These are phyloP conservation scores for Fennellomyces sp. DNA, from an alignment of 371 early-diverging fungal genomes.

Conservation along the genomic window DNA sequence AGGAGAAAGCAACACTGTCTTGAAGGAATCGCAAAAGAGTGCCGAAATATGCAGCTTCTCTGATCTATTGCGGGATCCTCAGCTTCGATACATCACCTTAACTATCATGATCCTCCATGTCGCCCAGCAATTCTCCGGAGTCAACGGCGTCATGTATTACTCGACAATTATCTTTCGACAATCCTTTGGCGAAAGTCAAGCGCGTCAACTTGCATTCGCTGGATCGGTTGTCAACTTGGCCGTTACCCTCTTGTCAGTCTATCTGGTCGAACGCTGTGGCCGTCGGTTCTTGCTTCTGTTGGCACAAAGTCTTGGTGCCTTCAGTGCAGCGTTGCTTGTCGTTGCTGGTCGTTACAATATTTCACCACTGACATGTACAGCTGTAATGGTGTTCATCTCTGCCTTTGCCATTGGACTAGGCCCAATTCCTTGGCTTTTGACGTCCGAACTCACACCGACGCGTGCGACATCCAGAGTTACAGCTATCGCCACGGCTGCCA, in stretches of 20 bases:
- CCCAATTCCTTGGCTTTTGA: conserved; percentile 81
- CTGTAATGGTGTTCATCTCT: conserved; percentile 79
- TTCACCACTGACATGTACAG: conserved; percentile 57
- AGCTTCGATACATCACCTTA: conserved; percentile 59
- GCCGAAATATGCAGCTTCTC: conserved; percentile 1
- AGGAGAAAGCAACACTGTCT: background rate
- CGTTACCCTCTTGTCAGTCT: conserved; percentile 51
- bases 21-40: background rate
- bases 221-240: conserved; percentile 68
- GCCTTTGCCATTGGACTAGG: conserved; percentile 87
- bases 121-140: conserved; percentile 85
- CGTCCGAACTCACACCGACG: conserved; percentile 72
- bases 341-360: conserved; percentile 52
- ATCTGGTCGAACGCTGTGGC: conserved; percentile 75
- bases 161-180: conserved; percentile 71
- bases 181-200: conserved; percentile 44
- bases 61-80: conserved; percentile 47
- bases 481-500: conserved; percentile 58
- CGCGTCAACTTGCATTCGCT: conserved; percentile 61
- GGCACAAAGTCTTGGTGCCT: conserved; percentile 58
- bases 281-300: conserved; percentile 73
- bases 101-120: conserved; percentile 48
- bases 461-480: conserved; percentile 63
- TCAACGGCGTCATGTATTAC: conserved; percentile 86
- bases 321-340: conserved; percentile 60